These are phyloP conservation scores for Blastomyces gilchristii DNA, from an alignment of 2,329 filamentous ascomycete genomes.

Conservation along the genomic window DNA sequence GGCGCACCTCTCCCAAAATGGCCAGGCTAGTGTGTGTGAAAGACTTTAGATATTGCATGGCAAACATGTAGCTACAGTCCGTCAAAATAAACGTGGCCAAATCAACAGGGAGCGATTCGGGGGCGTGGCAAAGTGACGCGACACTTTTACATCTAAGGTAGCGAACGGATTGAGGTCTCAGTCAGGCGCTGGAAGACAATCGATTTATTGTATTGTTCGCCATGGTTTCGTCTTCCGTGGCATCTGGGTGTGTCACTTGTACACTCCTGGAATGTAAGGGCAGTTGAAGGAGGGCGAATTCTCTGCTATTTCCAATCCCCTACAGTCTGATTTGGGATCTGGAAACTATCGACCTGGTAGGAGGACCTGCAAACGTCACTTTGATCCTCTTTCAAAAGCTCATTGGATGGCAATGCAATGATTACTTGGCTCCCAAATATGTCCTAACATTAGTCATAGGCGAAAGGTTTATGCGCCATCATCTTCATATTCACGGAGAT, in stretches of 20 bases:
- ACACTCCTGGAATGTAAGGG: not conserved
- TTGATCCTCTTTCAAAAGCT: not conserved
- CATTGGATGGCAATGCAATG: not conserved
- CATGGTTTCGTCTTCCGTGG: not conserved
- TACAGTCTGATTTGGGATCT: not conserved
- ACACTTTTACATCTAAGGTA: not conserved
- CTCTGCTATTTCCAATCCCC: not conserved
- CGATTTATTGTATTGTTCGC: not conserved
- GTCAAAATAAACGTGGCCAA: not conserved
- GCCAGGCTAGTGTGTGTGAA: not conserved
- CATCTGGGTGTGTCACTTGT: not conserved
- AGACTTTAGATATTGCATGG: not conserved
- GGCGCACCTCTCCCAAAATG: not conserved
- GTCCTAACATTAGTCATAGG: not conserved
- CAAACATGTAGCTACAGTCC: not conserved
- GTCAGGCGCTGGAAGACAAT: not conserved
- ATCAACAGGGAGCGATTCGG: not conserved
- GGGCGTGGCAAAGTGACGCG: not conserved
- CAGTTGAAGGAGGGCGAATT: not conserved
- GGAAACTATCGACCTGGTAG: not conserved
- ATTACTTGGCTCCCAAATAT: not conserved
- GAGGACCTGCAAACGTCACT: not conserved
- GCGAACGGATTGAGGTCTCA: not conserved
- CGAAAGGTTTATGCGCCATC: not conserved
- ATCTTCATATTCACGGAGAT: not conserved